Conservation (phyloP, 495 filamentous ascomycete species). For the Cercophora samala region DNA sequence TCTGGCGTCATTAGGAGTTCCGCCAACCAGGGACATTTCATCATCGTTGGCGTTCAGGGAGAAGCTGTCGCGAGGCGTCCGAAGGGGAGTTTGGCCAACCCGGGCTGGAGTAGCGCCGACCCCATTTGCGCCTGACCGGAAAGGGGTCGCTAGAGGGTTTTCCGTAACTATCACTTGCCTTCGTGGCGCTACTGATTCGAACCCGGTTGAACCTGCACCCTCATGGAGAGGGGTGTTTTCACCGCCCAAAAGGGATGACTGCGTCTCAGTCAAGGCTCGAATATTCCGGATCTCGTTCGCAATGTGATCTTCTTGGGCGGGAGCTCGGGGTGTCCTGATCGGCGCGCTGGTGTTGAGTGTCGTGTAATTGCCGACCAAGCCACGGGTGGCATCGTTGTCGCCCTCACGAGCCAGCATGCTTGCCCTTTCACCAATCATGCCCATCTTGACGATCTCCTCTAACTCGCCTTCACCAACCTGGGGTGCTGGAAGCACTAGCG, state of each 20-base stretch:
- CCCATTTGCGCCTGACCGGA: slow-evolving; percentile 65
- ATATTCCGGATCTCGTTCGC: slow-evolving; percentile 97
- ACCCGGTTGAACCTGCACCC: slow-evolving; percentile 77
- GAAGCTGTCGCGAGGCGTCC: slow-evolving; percentile 87
- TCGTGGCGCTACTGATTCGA: slow-evolving; percentile 79
- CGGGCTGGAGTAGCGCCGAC: slow-evolving; percentile 69
- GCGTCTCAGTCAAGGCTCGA: slow-evolving; percentile 84
- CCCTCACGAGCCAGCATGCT: slow-evolving; percentile 68
- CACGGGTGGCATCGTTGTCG: slow-evolving; percentile 81
- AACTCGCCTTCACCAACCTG: slow-evolving; percentile 91
- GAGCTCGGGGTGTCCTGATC: slow-evolving; percentile 85
- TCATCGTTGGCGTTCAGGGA: slow-evolving; percentile 70
- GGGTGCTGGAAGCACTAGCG: slow-evolving; percentile 75
- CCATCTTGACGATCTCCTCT: slow-evolving; percentile 99
- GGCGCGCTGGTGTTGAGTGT: slow-evolving; percentile 75
- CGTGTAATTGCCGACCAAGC: slow-evolving; percentile 80
- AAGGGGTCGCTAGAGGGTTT: slow-evolving; percentile 91
- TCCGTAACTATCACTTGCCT: slow-evolving; percentile 81
- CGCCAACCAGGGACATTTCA: slow-evolving; percentile 64
- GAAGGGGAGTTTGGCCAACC: slow-evolving; percentile 79
- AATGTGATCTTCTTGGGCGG: slow-evolving; percentile 89
- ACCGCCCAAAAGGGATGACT: slow-evolving; percentile 91
- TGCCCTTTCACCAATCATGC: slow-evolving; percentile 88
- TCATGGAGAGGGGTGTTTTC: slow-evolving; percentile 90
- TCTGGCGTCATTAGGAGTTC: slow-evolving; percentile 74